These are phyloP conservation scores for Macrophomina pseudophaseolina DNA, from an alignment of 2,329 filamentous ascomycete species.

Conservation along the genomic window DNA sequence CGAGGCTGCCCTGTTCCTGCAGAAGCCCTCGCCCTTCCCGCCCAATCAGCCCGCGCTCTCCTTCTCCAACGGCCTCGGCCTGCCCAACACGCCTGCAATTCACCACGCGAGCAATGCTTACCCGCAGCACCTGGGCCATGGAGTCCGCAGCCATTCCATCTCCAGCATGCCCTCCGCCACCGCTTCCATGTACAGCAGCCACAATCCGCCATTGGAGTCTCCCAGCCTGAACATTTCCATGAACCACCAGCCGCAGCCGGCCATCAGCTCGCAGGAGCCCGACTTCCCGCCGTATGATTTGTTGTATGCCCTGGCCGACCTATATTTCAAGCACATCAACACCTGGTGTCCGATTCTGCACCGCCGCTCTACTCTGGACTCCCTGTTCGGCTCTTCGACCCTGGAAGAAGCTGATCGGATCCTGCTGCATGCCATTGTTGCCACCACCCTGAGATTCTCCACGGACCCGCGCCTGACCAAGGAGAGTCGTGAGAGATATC, in stretches of 20 bases:
- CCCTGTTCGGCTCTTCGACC: constrained; percentile 75
- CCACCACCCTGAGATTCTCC: constrained; percentile 84
- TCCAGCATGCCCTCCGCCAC: constrained; percentile 26
- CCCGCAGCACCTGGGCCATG: constrained; percentile 27
- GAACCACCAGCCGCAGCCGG: constrained; percentile 22
- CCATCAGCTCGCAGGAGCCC: constrained; percentile 42
- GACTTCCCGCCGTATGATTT: constrained; percentile 65
- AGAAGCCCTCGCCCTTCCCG: constrained; percentile 47
- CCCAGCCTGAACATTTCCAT: constrained; percentile 61
- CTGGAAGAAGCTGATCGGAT: constrained; percentile 83
- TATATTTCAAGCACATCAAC: constrained; percentile 69
- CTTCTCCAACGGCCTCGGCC: constrained; percentile 32
- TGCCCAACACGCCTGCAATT: constrained; percentile 24
- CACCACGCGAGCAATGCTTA: constrained; percentile 24
- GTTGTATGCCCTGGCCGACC: constrained; percentile 63
- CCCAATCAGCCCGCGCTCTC: constrained; percentile 34
- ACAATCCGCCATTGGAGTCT: constrained; percentile 58
- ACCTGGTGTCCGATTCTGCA: constrained; percentile 87
- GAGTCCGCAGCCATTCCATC: constrained; percentile 25
- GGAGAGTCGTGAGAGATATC: constrained; percentile 74
- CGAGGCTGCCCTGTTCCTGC: constrained; percentile 53
- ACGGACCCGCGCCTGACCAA: constrained; percentile 75
- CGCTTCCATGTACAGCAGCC: constrained; percentile 37
- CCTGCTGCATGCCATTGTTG: constrained; percentile 85
- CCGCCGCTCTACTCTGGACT: constrained; percentile 78